Conservation (phyloP, 805 yeast genomes). For the Candida germanica region DNA sequence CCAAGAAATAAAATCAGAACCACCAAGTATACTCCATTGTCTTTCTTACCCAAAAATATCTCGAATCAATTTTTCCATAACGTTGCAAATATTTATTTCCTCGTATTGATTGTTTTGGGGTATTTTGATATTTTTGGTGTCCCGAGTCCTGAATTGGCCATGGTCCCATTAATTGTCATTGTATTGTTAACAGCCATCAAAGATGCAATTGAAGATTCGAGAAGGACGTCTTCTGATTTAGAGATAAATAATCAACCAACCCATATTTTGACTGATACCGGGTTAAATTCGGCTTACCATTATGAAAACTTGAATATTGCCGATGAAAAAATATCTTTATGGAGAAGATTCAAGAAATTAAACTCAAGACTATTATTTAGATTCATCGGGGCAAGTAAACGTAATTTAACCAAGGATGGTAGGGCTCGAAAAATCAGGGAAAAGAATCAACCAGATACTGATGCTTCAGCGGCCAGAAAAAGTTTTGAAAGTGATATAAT, state of each 20-base stretch:
- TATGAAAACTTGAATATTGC: conserved; percentile 56
- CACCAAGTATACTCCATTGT: conserved; percentile 88
- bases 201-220: conserved; percentile 79
- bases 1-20: conserved; percentile 92
- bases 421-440: conserved; percentile 29
- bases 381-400: conserved; percentile 24
- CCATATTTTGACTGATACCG: conserved; percentile 49
- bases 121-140: conserved; percentile 78
- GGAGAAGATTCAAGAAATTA: conserved; percentile 68
- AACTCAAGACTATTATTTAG: conserved; percentile 30
- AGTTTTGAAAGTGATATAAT: conserved; percentile 32
- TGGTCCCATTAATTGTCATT: conserved; percentile 78
- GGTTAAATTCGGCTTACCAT: conserved; percentile 18
- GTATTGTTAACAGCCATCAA: conserved; percentile 71
- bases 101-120: conserved; percentile 75
- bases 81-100: conserved; percentile 86
- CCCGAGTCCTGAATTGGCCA: conserved; percentile 68
- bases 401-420: conserved; percentile 33
- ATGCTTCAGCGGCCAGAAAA: conserved; percentile 17
- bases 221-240: conserved; percentile 67
- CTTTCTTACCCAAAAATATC: conserved; percentile 84
- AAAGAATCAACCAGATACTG: conserved; percentile 3
- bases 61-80: conserved; percentile 71
- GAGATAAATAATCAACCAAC: conserved; percentile 75
- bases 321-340: conserved; percentile 59